Conservation (phyloP, 805 yeast genomes). For the Yamadazyma insecticola region DNA sequence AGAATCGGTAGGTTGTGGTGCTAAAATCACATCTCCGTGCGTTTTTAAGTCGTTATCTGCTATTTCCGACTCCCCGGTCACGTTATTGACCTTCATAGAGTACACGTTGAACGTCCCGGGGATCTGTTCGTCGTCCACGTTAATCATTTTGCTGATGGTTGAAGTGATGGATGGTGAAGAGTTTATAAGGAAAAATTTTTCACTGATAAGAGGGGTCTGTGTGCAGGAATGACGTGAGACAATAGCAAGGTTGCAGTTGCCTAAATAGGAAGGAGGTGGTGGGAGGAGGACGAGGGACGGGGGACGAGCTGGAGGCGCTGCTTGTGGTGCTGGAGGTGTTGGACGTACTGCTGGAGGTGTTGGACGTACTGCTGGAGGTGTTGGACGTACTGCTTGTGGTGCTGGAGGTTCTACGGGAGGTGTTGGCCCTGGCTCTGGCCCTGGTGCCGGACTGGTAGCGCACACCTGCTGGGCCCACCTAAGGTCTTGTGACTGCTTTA, state of each 20-base stretch:
- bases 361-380: background rate
- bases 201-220: background rate
- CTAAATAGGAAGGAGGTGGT: background rate
- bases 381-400: background rate
- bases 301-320: background rate
- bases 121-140: slow-evolving; percentile 32
- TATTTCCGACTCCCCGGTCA: slow-evolving; percentile 2
- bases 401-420: background rate
- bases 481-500: no score
- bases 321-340: background rate
- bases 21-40: slow-evolving; percentile 29
- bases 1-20: slow-evolving; percentile 49
- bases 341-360: background rate
- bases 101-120: slow-evolving; percentile 56
- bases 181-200: background rate
- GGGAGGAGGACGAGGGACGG: background rate
- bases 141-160: slow-evolving; percentile 20
- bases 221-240: background rate
- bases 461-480: no score
- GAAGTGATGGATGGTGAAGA: background rate
- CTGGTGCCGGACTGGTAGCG: no score
- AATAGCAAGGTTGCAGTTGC: no score
- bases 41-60: slow-evolving; percentile 14
- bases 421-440: no score
- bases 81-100: slow-evolving; percentile 14